phyloP scores from a whole-genome alignment of 768 basidiomycete species.

The Phanerodontia chrysosporium region DNA sequence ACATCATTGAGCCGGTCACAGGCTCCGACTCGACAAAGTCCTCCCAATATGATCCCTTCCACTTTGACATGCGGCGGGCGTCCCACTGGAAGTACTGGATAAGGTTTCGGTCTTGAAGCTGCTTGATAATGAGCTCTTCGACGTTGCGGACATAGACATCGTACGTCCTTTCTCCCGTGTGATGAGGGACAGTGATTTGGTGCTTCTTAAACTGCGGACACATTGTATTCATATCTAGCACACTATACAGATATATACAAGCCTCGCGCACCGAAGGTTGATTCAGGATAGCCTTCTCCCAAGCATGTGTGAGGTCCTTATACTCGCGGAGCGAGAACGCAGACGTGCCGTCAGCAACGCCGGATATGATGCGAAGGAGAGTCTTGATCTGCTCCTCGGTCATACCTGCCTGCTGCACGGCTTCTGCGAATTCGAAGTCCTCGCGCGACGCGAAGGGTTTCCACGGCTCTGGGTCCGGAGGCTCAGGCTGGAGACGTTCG shows the following conservation, averaged over 20 bases:
- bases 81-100: conserved; percentile 11
- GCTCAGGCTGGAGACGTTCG: background rate
- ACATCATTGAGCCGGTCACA: too few species aligned
- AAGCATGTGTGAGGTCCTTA: background rate
- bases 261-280: conserved; percentile 3
- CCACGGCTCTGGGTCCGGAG: background rate
- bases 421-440: background rate
- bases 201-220: background rate
- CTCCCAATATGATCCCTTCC: conserved; percentile 4
- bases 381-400: background rate
- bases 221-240: background rate
- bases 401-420: background rate
- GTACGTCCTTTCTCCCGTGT: background rate
- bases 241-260: conserved; percentile 5
- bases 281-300: background rate
- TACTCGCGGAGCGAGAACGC: background rate
- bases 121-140: conserved; percentile 7
- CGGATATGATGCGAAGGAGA: background rate
- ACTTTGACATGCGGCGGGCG: conserved; percentile 8
- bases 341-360: background rate
- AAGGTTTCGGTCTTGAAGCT: conserved; percentile 6
- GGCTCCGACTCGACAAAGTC: conserved; percentile 6
- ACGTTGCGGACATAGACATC: conserved; percentile 5
- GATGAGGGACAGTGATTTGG: background rate
- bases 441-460: background rate